Conservation (phyloP, 1,284 basidiomycete species). For the Wallemia mellicola region DNA sequence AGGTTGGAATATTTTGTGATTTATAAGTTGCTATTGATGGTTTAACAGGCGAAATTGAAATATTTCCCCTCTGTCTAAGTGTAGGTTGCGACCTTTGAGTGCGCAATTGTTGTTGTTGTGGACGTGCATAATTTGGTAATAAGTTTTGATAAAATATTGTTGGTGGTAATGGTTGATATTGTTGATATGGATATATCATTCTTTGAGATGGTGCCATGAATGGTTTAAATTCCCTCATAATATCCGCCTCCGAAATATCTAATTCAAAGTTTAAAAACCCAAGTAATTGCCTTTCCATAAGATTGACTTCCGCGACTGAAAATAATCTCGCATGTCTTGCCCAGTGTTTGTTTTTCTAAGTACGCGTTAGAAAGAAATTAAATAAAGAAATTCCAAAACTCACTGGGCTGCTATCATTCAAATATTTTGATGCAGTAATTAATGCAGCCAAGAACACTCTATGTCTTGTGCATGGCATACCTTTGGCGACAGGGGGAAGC, state of each 20-base stretch:
- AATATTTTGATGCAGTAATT: constrained; percentile 87
- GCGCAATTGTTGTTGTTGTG: neutral
- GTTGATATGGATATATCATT: neutral
- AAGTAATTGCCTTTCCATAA: constrained; percentile 87
- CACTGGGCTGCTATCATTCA: constrained; percentile 69
- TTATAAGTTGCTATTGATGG: neutral
- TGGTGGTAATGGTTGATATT: neutral
- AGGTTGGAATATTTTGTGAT: neutral
- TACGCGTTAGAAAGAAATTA: neutral
- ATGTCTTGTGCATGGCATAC: constrained; percentile 78
- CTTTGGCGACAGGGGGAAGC: constrained; percentile 56
- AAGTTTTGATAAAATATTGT: neutral
- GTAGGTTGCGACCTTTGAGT: neutral
- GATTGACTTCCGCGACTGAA: constrained; percentile 38
- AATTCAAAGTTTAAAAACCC: constrained; percentile 67
- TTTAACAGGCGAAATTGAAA: neutral
- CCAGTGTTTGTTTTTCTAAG: constrained; percentile 75
- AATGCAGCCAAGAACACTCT: constrained; percentile 83
- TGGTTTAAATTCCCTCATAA: constrained; percentile 18
- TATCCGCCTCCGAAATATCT: constrained; percentile 48
- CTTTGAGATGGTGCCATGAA: constrained; percentile 3
- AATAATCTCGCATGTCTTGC: constrained; percentile 35
- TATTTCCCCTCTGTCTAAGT: neutral
- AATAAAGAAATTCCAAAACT: no score
- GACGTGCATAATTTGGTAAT: no score